Base-by-base conservation (phyloP, 1,284 basidiomycete genomes). In the Ustilago nuda region DNA sequence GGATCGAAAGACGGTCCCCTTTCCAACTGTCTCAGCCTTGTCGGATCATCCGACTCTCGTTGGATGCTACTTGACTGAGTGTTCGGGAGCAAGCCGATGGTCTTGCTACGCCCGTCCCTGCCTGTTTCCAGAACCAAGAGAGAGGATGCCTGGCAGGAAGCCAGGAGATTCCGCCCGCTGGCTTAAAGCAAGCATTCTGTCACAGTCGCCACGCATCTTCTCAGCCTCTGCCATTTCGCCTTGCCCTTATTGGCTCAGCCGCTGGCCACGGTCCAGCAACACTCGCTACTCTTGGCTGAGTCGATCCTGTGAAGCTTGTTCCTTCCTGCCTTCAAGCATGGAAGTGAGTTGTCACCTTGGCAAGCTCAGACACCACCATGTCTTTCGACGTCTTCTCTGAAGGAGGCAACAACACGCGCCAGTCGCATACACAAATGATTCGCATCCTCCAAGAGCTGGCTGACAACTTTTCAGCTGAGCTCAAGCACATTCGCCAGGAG, bases 401-500 rank as follows among this genome's bases (percentile, higher is more conserved):
- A n/a, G 59, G 54, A 2, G 56, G 45, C 39, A 15, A 41, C n/a
- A 43, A 71, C 27, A 54, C 59, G 63, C 32, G n/a, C 6, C 13
- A 19, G 15, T 55, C 69, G 27, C 69, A 59, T 19, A 51, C 59
- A 23, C 61, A 33, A 45, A 56, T 71, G 5, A n/a, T 23, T 32
- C 59, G 62, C 36, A 54, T 71, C 33, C 48, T 65, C 30, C 19
- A 66, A 12, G 55, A 23, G 8, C 55, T 66, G 9, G 69, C 59
- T 51, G 60, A 58, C 37, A 36, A 33, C 13, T 8, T 71, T 30
- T 63, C 62, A 13, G 19, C 37, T 52, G 52, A 66, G 27, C 50
- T 62, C 8, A 8, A 53, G 32, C 63, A 71, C 50, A 12, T 61
- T 11, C 63, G 60, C 33, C 62, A 56, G 30, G 53, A 61, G 19